Evolutionary conservation across 768 basidiomycete species (phyloP), one percentile per base, ranked within the genome.

Genomic region (Imleria badia): DNA sequence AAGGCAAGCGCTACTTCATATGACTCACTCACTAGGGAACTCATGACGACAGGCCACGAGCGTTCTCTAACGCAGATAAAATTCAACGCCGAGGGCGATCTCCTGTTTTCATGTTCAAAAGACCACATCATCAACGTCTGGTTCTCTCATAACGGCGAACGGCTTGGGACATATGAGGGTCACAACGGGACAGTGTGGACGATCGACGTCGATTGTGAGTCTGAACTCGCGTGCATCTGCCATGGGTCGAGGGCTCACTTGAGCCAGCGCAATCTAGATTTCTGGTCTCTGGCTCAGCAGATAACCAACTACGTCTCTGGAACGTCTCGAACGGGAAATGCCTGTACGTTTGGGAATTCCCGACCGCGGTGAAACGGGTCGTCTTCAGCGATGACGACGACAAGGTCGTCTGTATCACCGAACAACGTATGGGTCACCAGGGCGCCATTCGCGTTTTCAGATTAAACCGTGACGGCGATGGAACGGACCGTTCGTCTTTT

Each of bases 151-250:
- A 99, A 99, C 65, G 97, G 97, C 47, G 97, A 98, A 78, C 81
- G 97, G 54, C 73, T 99, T 64, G 97, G 97, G 34, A 99, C 97
- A 54, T 98, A 97, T 68, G 85, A 91, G 43, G 97, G 94, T 38
- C 86, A 97, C 73, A 99, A 98, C 66, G 97, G 97, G 52, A 81
- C 91, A 0, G 90, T 99, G 26, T 98, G 97, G 97, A 95, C 94
- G 48, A 84, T 95, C 61, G 94, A 96, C 72, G 85, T 93, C 48
- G 97, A 99, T 78, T 86, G 94, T 97, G 73, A 73, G 91, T 77
- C 55, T 51, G 26, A 42, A 39, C 33, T 22, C 19, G 43, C 30
- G 26, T 33, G 22, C 14, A 2, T n/a, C 30, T 5, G 19, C n/a
- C 23, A 8, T 38, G 4, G 9, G 17, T 38, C 36, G 14, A 48